A percentile compares a stretch with the other conserved stretches of the same genome.
phyloP scores from a whole-genome alignment of 768 basidiomycete species.

The Vararia minispora region DNA sequence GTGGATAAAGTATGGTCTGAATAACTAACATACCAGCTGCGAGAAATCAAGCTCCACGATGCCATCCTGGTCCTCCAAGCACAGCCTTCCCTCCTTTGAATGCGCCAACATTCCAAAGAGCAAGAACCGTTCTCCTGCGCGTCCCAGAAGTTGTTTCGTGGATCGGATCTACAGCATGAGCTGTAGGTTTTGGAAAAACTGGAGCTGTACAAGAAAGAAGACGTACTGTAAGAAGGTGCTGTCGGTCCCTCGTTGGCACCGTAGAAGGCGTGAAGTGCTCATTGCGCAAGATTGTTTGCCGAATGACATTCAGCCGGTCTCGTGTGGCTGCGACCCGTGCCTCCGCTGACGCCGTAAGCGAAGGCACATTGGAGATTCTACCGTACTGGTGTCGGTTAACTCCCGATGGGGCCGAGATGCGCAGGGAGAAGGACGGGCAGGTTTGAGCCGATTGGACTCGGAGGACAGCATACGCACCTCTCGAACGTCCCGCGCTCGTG shows the following conservation, averaged over 20 bases:
- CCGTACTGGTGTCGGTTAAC: neutral
- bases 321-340: slow-evolving; percentile 71
- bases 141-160: slow-evolving; percentile 90
- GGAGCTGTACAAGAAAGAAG: neutral
- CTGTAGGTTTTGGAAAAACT: slow-evolving; percentile 2
- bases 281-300: slow-evolving; percentile 86
- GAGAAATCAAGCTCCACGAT: slow-evolving; percentile 81
- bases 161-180: slow-evolving; percentile 60
- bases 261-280: slow-evolving; percentile 98
- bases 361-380: slow-evolving; percentile 43
- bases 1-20: neutral
- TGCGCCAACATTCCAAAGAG: slow-evolving; percentile 88
- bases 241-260: slow-evolving; percentile 77
- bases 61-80: slow-evolving; percentile 90
- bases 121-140: slow-evolving; percentile 82
- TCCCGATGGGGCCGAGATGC: too few relatives aligned
- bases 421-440: too few relatives aligned
- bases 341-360: slow-evolving; percentile 76
- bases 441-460: too few relatives aligned
- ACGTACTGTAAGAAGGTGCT: slow-evolving; percentile 77
- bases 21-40: slow-evolving; percentile 53
- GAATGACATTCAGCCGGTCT: slow-evolving; percentile 82
- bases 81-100: slow-evolving; percentile 83
- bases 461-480: slow-evolving; percentile 54
- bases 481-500: slow-evolving; percentile 79